Evolutionary conservation across 495 filamentous ascomycete species (phyloP).

Genomic region (Lophium mytilinum): DNA sequence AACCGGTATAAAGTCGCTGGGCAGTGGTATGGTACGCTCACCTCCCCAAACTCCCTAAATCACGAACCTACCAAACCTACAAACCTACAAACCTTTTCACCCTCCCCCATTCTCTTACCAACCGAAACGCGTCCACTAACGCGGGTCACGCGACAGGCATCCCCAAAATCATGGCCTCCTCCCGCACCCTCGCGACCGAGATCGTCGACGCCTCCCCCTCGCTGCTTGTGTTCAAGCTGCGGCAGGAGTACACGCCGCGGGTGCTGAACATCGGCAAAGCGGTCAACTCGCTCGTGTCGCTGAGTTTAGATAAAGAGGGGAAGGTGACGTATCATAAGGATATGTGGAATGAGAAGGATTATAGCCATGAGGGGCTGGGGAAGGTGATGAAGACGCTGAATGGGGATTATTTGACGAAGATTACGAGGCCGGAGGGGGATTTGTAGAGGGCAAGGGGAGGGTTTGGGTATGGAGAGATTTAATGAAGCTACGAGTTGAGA

Average conservation of each 20-base stretch:
- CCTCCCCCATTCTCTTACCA: background rate
- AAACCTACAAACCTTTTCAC: background rate
- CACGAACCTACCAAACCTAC: too few species aligned
- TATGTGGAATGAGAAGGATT: constrained; percentile 47
- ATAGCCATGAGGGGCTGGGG: constrained; percentile 42
- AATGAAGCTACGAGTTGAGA: too few species aligned
- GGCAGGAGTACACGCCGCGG: constrained; percentile 40
- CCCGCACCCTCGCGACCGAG: constrained; percentile 37
- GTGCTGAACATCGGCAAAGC: constrained; percentile 30
- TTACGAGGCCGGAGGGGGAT: constrained; percentile 30
- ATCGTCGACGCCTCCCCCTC: constrained; percentile 31
- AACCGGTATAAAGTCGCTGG: constrained; percentile 44
- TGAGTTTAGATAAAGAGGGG: constrained; percentile 37
- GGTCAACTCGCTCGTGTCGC: constrained; percentile 37
- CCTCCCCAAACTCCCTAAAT: too few species aligned
- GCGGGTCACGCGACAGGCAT: constrained; percentile 15
- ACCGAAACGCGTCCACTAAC: too few species aligned
- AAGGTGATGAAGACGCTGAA: constrained; percentile 43
- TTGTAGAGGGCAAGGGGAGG: background rate
- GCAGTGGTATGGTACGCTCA: constrained; percentile 41
- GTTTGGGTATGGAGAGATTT: too few species aligned
- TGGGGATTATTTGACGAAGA: constrained; percentile 40
- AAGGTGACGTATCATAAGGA: constrained; percentile 46
- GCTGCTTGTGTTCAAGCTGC: constrained; percentile 38
- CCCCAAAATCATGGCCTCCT: constrained; percentile 36